Evolutionary conservation across 306 rosid genomes (phyloP).

Genomic region (Cicer arietinum): DNA sequence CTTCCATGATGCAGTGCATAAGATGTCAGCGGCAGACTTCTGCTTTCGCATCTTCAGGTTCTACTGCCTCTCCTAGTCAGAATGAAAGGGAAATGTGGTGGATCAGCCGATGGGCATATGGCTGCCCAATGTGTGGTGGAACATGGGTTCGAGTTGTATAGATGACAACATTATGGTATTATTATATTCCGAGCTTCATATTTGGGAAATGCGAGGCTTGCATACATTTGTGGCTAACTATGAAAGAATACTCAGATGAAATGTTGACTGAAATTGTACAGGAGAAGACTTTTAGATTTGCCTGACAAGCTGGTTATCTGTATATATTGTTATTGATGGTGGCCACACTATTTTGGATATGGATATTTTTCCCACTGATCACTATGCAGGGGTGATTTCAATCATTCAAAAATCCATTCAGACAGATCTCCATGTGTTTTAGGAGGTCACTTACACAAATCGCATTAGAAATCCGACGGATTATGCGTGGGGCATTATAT

Average conservation of each 20-base stretch:
- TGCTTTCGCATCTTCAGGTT: constrained; percentile 75
- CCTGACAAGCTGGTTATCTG: constrained; percentile 38
- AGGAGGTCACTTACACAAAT: constrained; percentile 10
- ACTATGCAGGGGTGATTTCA: constrained; percentile 1
- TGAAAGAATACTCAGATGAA: constrained; percentile 21
- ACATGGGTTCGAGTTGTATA: constrained; percentile 97
- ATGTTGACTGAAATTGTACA: constrained; percentile 46
- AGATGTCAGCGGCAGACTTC: constrained; percentile 97
- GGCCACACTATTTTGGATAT: constrained; percentile 4
- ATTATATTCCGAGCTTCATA: background rate
- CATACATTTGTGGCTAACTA: constrained; percentile 24
- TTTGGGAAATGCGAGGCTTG: background rate
- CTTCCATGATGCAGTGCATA: constrained; percentile 75
- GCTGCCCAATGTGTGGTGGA: constrained; percentile 99
- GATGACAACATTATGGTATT: constrained; percentile 34
- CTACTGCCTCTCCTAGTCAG: constrained; percentile 59
- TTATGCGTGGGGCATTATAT: background rate
- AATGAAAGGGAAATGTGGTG: constrained; percentile 82
- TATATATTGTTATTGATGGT: constrained; percentile 2
- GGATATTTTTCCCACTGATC: constrained; percentile 23
- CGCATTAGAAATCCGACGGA: background rate
- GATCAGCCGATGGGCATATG: constrained; percentile 97
- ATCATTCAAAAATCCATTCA: constrained; percentile 12
- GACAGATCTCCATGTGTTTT: constrained; percentile 19
- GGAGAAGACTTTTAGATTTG: constrained; percentile 41